These are phyloP conservation scores for Paraphaeosphaeria minitans DNA, from an alignment of 2,329 filamentous ascomycete species.

Conservation along the genomic window DNA sequence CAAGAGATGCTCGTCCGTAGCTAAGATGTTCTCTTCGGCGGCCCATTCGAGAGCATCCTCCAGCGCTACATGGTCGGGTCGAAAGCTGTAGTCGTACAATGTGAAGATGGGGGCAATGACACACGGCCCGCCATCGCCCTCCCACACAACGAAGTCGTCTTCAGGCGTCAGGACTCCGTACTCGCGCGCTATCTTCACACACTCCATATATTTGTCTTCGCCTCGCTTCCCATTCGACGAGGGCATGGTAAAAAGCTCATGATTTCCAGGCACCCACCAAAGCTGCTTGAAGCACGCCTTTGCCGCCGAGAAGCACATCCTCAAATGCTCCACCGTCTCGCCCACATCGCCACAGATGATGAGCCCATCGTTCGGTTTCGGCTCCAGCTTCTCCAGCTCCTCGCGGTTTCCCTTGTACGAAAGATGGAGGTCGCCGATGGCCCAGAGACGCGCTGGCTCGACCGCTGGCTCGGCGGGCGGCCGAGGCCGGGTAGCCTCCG, in stretches of 20 bases:
- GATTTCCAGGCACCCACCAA: slow-evolving; percentile 64
- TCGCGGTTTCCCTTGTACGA: slow-evolving; percentile 54
- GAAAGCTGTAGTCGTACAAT: slow-evolving; percentile 65
- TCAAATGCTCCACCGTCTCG: slow-evolving; percentile 42
- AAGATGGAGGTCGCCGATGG: slow-evolving; percentile 54
- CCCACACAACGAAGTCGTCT: slow-evolving; percentile 60
- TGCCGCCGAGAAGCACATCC: slow-evolving; percentile 45
- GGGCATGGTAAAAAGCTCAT: slow-evolving; percentile 62
- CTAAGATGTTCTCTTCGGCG: slow-evolving; percentile 51
- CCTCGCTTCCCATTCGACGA: slow-evolving; percentile 49
- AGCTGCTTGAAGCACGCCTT: slow-evolving; percentile 53
- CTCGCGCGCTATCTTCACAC: slow-evolving; percentile 58
- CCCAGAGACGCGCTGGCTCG: slow-evolving; percentile 45
- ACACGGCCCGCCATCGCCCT: slow-evolving; percentile 56
- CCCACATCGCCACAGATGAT: slow-evolving; percentile 53
- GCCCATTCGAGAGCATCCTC: slow-evolving; percentile 56
- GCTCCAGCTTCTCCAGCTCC: slow-evolving; percentile 49
- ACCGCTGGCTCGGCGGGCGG: background rate
- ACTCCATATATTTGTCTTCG: slow-evolving; percentile 61
- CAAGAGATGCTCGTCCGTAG: slow-evolving; percentile 53
- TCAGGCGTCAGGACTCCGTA: slow-evolving; percentile 62
- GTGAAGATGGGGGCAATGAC: slow-evolving; percentile 63
- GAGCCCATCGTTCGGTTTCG: slow-evolving; percentile 50
- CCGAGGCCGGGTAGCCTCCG: background rate
- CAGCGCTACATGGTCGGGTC: slow-evolving; percentile 55